Conservation (phyloP, 495 filamentous ascomycete genomes). For the Aspergillus haitiensis region DNA sequence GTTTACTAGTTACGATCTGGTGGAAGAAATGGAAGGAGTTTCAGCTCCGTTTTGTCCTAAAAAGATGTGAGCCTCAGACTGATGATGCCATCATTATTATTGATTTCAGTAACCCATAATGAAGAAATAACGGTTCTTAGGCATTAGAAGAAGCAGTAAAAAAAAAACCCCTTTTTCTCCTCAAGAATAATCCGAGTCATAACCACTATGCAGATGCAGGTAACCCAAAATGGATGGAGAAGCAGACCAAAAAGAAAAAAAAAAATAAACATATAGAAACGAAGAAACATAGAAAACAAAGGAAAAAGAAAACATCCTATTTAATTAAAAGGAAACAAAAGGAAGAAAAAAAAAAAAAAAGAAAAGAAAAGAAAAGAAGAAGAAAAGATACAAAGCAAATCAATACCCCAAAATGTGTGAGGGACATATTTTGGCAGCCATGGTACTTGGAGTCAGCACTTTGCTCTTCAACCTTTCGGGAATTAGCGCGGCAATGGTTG, state of each 20-base stretch:
- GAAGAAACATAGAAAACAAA: constrained; percentile 7
- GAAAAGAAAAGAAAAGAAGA: constrained; percentile 15
- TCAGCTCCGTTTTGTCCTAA: constrained; percentile 19
- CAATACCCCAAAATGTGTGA: constrained; percentile 19
- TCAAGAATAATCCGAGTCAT: constrained; percentile 9
- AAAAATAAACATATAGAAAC: constrained; percentile 16
- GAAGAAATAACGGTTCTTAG: neutral
- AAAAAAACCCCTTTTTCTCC: constrained; percentile 1
- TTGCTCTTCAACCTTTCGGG: constrained; percentile 11
- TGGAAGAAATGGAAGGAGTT: constrained; percentile 13
- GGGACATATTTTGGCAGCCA: constrained; percentile 22
- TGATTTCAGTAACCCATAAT: constrained; percentile 6
- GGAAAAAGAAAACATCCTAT: constrained; percentile 12
- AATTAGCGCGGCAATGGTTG: constrained; percentile 15
- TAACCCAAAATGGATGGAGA: constrained; percentile 15
- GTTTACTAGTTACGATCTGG: constrained; percentile 18
- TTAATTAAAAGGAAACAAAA: constrained; percentile 13
- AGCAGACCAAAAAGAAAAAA: constrained; percentile 8
- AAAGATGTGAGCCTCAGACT: constrained; percentile 3
- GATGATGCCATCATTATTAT: constrained; percentile 12
- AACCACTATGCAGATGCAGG: constrained; percentile 9
- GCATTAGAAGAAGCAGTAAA: neutral
- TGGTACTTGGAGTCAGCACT: constrained; percentile 10
- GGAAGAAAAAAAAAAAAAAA: constrained; percentile 11
- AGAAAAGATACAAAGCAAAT: constrained; percentile 2